Percentiles rank a stretch among this genome's conserved stretches.
Evolutionary conservation across 2,329 filamentous ascomycete genomes (phyloP).

Genomic region (Cladosporium sp.): DNA sequence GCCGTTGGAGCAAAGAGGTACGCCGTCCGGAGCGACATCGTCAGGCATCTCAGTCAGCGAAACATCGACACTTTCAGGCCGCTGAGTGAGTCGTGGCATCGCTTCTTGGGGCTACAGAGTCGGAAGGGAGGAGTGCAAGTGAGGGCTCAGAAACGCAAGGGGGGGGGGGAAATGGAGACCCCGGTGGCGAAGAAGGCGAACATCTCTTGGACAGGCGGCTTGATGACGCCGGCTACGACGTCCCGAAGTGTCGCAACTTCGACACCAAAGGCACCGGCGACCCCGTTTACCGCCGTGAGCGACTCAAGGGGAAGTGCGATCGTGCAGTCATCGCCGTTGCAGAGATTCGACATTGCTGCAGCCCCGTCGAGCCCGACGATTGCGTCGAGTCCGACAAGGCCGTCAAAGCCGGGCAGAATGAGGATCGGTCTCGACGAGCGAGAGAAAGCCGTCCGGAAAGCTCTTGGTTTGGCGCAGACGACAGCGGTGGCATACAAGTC

Average conservation of each 20-base stretch:
- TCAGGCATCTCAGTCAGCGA: conserved; percentile 22
- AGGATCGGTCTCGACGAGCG: background rate
- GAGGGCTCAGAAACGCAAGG: background rate
- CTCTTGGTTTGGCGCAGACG: background rate
- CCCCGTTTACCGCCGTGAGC: background rate
- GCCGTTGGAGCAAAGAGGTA: conserved; percentile 16
- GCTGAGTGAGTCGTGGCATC: conserved; percentile 14
- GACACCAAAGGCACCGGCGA: background rate
- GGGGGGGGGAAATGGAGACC: background rate
- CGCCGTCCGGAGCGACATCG: conserved; percentile 20
- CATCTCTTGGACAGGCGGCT: background rate
- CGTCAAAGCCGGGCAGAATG: background rate
- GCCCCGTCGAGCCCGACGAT: background rate
- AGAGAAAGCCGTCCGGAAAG: background rate
- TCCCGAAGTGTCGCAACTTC: background rate
- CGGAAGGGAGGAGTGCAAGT: background rate
- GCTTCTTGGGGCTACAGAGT: conserved; percentile 14
- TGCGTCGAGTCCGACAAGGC: background rate
- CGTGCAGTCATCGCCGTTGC: background rate
- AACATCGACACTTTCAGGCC: conserved; percentile 20
- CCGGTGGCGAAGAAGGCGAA: background rate
- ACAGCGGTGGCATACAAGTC: background rate
- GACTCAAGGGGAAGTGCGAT: background rate
- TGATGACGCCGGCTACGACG: background rate
- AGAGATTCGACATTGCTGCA: background rate